A percentile compares a stretch with the other conserved stretches of the same genome.
phyloP scores from a whole-genome alignment of 345 rosid genomes.

The Cardamine resedifolia region DNA sequence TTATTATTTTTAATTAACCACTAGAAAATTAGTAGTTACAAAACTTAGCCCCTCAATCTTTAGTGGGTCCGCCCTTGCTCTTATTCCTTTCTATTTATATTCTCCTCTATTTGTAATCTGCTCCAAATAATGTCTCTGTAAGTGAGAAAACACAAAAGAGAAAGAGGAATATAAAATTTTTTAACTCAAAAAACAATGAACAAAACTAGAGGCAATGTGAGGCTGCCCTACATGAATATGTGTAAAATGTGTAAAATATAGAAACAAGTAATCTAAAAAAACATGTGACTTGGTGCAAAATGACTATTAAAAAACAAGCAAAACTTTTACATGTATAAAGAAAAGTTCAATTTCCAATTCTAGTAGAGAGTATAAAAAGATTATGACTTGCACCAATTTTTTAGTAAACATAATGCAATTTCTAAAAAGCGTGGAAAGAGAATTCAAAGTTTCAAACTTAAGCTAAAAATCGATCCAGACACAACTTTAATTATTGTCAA shows the following conservation, averaged over 20 bases:
- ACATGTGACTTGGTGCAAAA: conserved; percentile 18
- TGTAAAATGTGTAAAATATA: not conserved
- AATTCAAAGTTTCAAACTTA: not conserved
- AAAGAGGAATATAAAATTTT: not conserved
- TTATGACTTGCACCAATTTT: not conserved
- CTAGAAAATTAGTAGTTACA: not conserved
- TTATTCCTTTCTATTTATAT: not conserved
- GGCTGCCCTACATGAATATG: not conserved
- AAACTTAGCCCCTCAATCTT: no score
- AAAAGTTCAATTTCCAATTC: conserved; percentile 8
- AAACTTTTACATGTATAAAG: not conserved
- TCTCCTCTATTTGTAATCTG: not conserved
- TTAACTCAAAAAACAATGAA: not conserved
- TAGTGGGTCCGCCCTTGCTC: no score
- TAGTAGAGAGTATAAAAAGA: not conserved
- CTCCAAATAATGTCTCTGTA: not conserved
- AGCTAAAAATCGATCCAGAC: not conserved
- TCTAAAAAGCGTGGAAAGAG: conserved; percentile 16
- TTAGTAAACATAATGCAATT: not conserved
- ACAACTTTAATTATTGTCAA: conserved; percentile 28
- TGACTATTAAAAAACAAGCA: not conserved
- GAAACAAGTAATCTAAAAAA: conserved; percentile 1
- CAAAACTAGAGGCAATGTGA: not conserved
- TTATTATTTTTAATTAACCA: not conserved
- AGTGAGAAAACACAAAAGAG: not conserved